phyloP scores from a whole-genome alignment of 2,329 filamentous ascomycete species.

The Phialemonium atrogriseum region DNA sequence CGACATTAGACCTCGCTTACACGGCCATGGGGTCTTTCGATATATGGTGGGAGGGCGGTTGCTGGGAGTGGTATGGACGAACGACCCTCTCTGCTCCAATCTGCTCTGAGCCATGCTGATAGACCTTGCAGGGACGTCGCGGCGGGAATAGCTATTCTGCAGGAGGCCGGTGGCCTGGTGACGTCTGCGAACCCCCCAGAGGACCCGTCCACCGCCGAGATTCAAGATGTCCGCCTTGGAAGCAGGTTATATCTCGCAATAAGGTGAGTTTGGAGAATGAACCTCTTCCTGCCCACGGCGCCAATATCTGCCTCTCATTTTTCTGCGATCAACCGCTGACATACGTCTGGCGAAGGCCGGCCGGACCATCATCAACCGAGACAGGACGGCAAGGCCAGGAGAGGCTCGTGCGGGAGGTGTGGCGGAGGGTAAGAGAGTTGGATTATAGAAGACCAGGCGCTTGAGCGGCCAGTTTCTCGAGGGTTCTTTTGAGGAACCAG shows the following conservation, averaged over 20 bases:
- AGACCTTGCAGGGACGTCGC: slow-evolving; percentile 54
- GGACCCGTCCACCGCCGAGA: slow-evolving; percentile 43
- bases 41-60: slow-evolving; percentile 78
- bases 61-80: slow-evolving; percentile 62
- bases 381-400: slow-evolving; percentile 61
- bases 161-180: slow-evolving; percentile 66
- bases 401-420: slow-evolving; percentile 62
- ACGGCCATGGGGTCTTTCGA: slow-evolving; percentile 68
- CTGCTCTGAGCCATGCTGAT: too few relatives aligned
- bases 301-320: too few relatives aligned
- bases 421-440: slow-evolving; percentile 57
- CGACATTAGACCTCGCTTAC: slow-evolving; percentile 67
- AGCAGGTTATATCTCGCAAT: slow-evolving; percentile 65
- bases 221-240: slow-evolving; percentile 54
- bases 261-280: slow-evolving; percentile 30
- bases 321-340: too few relatives aligned
- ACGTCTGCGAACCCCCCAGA: slow-evolving; percentile 66
- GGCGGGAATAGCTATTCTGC: slow-evolving; percentile 63
- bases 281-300: too few relatives aligned
- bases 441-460: slow-evolving; percentile 60
- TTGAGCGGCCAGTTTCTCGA: too few relatives aligned
- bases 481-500: too few relatives aligned
- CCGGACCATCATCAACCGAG: slow-evolving; percentile 51
- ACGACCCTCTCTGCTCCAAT: too few relatives aligned
- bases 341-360: too few relatives aligned